Evolutionary conservation across 345 rosid species (phyloP), one percentile per base, ranked within the genome.

Genomic region (Dovyalis caffra): DNA sequence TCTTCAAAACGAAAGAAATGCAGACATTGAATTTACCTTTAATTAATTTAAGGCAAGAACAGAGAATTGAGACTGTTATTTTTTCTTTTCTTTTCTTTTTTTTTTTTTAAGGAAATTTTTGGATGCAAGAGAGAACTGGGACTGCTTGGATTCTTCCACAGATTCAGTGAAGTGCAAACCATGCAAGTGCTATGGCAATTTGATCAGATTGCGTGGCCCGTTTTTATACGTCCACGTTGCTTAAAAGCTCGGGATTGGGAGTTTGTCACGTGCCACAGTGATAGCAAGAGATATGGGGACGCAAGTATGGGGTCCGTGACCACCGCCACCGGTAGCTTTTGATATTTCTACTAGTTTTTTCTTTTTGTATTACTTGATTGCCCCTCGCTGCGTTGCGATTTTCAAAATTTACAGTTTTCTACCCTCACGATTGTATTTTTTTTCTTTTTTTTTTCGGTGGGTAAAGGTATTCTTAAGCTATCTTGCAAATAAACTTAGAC

Each of bases 191-290:
- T 45, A 29, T 14, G 83, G 34, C 3, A 23, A 21, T 81, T 85
- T 84, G 81, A 77, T 84, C 82, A 57, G 0, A 69, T n/a, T 84
- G 34, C 89, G 88, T 78, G 90, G 74, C 38, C 15, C 15, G 0
- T 23, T n/a, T 15, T 70, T 35, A 72, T 73, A 69, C 34, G 84
- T 43, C 80, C 89, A 76, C 83, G 84, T 71, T 4, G 62, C 16
- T 16, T 7, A 71, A 83, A 79, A 70, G 78, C 43, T 51, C 49
- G 80, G 72, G 35, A 60, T n/a, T 40, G 12, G 70, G 62, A 38
- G 47, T 45, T 28, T 5, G 40, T 74, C 82, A 79, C 78, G 78
- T 74, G 78, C 76, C 49, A 5, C 15, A 21, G 28, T 8, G 8
- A 31, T 3, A 10, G 56, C 2, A 20, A 6, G 12, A 5, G 28